phyloP scores from a whole-genome alignment of 352 stramenopile genomes.

The Aphanomyces stellatus region DNA sequence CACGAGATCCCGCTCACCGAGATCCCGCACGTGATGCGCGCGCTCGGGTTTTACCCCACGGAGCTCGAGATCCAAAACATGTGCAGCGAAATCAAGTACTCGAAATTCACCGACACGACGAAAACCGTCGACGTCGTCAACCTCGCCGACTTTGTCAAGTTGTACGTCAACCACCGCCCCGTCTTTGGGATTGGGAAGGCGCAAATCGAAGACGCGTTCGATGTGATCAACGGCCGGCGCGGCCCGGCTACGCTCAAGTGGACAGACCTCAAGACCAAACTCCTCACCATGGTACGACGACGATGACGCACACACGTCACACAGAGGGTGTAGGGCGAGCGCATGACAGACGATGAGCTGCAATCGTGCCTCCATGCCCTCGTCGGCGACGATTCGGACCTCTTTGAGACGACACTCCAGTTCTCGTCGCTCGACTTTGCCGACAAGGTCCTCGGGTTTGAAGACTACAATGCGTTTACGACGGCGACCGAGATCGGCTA shows the following conservation, averaged over 20 bases:
- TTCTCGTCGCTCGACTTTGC: slow-evolving; percentile 65
- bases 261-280: slow-evolving; percentile 46
- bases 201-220: slow-evolving; percentile 72
- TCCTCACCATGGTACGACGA: slow-evolving; percentile 37
- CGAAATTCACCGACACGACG: slow-evolving; percentile 66
- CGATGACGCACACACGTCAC: not conserved
- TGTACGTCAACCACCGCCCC: slow-evolving; percentile 91
- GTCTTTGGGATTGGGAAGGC: slow-evolving; percentile 78
- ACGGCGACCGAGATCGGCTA: not conserved
- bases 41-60: slow-evolving; percentile 88
- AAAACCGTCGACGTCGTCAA: slow-evolving; percentile 52
- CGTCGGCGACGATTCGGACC: slow-evolving; percentile 28
- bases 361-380: slow-evolving; percentile 68
- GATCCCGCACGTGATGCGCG: slow-evolving; percentile 89
- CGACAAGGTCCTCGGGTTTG: slow-evolving; percentile 83
- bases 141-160: slow-evolving; percentile 73
- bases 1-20: slow-evolving; percentile 72
- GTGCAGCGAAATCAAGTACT: slow-evolving; percentile 81
- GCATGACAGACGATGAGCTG: slow-evolving; percentile 75
- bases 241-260: slow-evolving; percentile 40
- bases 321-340: slow-evolving; percentile 36
- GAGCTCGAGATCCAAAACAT: slow-evolving; percentile 88
- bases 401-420: slow-evolving; percentile 29
- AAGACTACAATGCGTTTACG: slow-evolving; percentile 54
- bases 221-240: slow-evolving; percentile 26